Evolutionary conservation across 257 asterid genomes (phyloP), one percentile per base, ranked within the genome.

Genomic region (Plectranthus barbatus): DNA sequence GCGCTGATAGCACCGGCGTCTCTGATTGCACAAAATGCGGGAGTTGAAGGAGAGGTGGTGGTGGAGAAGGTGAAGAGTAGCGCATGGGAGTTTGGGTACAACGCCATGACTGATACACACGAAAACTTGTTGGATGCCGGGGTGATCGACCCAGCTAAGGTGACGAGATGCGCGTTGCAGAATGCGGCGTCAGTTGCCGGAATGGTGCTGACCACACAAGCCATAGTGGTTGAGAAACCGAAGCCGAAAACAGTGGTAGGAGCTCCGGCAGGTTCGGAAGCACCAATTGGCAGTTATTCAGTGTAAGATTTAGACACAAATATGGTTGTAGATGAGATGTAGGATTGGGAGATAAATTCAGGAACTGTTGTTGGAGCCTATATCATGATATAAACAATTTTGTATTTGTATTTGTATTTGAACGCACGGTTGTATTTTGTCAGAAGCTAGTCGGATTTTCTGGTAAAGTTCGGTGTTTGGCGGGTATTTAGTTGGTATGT

Each of bases 151-250:
- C 99, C 97, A 2, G 97, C 99, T 23, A 93, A 87, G 86, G 97
- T 93, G 68, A 82, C 96, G 2, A 75, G 99, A 75, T 93, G 99
- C 26, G 99, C 81, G 1, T 45, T 85, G 84, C 94, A 85, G 68
- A 93, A 93, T 47, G 81, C 97, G 2, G 96, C 99, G 54, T 90
- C 99, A 2, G 88, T 93, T 15, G 94, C 99, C 1, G 99, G 97
- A 45, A 93, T 93, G 99, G 99, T 90, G 44, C 90, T 93, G 24
- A 93, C 99, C 8, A 93, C 97, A 37, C 99, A 93, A 48, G 99
- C 99, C 74, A 93, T 93, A 3, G 99, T 90, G 5, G 96, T 90
- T 24, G 97, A 93, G 70, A 93, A 90, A 50, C 55, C 94, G 9
- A 90, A 85, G 76, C 92, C 96, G 1, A 88, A 76, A 67, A 5